Percentiles rank a stretch among this genome's conserved stretches.
These are phyloP conservation scores for Viola odorata DNA, from an alignment of 345 rosid genomes.

Conservation along the genomic window DNA sequence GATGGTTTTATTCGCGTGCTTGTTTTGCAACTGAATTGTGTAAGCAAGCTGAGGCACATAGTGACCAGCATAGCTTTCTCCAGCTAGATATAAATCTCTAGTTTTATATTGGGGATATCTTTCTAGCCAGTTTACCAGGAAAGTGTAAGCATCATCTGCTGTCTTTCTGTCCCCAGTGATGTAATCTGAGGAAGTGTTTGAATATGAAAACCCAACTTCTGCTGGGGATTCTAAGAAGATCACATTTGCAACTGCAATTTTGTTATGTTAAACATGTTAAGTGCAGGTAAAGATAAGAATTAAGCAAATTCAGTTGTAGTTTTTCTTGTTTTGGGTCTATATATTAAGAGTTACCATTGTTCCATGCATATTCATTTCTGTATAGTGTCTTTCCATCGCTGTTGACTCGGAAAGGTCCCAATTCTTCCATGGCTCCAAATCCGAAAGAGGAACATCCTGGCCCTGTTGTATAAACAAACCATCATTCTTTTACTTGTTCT, in stretches of 20 bases:
- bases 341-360: conserved; percentile 22
- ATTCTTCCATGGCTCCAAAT: conserved; percentile 47
- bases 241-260: conserved; percentile 34
- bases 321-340: neutral
- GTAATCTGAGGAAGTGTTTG: conserved; percentile 40
- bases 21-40: conserved; percentile 29
- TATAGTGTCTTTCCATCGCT: conserved; percentile 35
- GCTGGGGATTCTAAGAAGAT: conserved; percentile 52
- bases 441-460: conserved; percentile 57
- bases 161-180: conserved; percentile 37
- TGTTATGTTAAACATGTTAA: neutral
- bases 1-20: conserved; percentile 14
- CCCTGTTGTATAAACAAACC: conserved; percentile 23
- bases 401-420: conserved; percentile 49
- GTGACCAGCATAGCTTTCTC: conserved; percentile 53
- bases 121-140: conserved; percentile 43
- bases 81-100: conserved; percentile 32
- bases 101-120: conserved; percentile 37
- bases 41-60: conserved; percentile 45
- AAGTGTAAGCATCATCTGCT: conserved; percentile 35
- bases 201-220: conserved; percentile 48
- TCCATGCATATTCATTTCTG: conserved; percentile 38
- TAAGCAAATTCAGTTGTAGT: neutral
- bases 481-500: neutral
- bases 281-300: neutral